Evolutionary conservation across 2,329 filamentous ascomycete genomes (phyloP).

Genomic region (Paracoccidioides lutzii): DNA sequence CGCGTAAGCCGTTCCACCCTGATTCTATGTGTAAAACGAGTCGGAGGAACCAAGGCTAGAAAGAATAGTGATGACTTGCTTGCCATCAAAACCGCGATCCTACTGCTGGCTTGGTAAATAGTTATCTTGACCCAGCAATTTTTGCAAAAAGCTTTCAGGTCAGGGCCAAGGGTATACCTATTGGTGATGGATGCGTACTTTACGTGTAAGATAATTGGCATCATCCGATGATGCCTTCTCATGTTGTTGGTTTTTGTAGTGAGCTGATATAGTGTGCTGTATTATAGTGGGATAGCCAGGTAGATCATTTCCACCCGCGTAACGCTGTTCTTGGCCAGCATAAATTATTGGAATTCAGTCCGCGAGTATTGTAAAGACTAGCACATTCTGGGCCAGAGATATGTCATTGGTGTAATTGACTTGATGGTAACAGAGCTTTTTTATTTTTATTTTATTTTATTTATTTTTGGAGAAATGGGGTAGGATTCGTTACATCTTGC

Average conservation of each 20-base stretch:
- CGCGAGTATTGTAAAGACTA: conserved; percentile 46
- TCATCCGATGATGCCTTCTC: conserved; percentile 33
- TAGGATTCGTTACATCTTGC: not conserved
- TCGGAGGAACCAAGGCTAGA: conserved; percentile 32
- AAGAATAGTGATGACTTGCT: conserved; percentile 29
- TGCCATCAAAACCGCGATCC: conserved; percentile 24
- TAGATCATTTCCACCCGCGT: conserved; percentile 37
- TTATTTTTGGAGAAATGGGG: not conserved
- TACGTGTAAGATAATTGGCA: conserved; percentile 29
- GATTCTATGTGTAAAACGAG: conserved; percentile 31
- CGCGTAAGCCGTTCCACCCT: conserved; percentile 27
- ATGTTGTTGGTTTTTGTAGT: conserved; percentile 39
- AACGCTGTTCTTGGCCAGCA: conserved; percentile 53
- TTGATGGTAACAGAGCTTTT: conserved; percentile 29
- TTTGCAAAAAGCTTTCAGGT: too few species aligned
- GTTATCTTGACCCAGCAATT: not conserved
- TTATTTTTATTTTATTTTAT: conserved; percentile 9
- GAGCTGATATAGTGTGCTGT: conserved; percentile 38
- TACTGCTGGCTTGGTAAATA: conserved; percentile 34
- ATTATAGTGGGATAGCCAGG: conserved; percentile 43
- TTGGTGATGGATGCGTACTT: conserved; percentile 22
- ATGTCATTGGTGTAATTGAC: conserved; percentile 40
- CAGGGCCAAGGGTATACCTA: too few species aligned
- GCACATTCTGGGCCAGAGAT: conserved; percentile 46
- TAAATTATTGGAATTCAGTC: conserved; percentile 54